These are phyloP conservation scores for Zymoseptoria brevis DNA, from an alignment of 2,329 filamentous ascomycete genomes.

Conservation along the genomic window DNA sequence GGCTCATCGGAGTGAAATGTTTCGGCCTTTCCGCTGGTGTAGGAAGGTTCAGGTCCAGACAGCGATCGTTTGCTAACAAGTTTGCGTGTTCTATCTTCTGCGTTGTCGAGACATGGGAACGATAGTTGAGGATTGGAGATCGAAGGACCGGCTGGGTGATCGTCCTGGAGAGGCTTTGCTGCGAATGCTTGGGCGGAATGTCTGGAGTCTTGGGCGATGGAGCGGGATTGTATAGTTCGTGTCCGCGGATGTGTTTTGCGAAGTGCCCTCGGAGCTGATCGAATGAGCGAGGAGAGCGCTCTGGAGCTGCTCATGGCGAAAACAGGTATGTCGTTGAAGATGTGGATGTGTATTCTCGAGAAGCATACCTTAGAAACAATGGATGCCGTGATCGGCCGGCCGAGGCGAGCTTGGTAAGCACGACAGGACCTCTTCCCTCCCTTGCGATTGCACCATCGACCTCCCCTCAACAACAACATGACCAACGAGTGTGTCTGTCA, in stretches of 20 bases:
- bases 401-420: background rate
- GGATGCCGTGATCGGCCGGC: background rate
- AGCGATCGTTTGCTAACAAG: conserved; percentile 58
- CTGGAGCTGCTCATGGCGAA: conserved; percentile 9
- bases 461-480: background rate
- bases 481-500: background rate
- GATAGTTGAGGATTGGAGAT: conserved; percentile 75
- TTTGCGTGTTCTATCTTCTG: conserved; percentile 64
- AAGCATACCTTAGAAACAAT: too few species aligned
- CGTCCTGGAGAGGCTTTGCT: conserved; percentile 18
- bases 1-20: conserved; percentile 66
- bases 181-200: conserved; percentile 16
- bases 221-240: conserved; percentile 6
- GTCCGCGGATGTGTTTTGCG: conserved; percentile 8
- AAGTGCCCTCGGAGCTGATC: conserved; percentile 6
- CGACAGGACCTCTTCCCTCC: background rate
- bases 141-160: conserved; percentile 21
- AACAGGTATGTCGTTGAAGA: background rate
- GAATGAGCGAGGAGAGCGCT: conserved; percentile 2
- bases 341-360: background rate
- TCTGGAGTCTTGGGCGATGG: conserved; percentile 8
- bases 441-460: background rate
- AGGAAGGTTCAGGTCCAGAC: conserved; percentile 83
- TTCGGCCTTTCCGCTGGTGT: conserved; percentile 80
- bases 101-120: conserved; percentile 81